Evolutionary conservation across 768 basidiomycete genomes (phyloP).

Genomic region (Gloeopeniophorella convolvens): DNA sequence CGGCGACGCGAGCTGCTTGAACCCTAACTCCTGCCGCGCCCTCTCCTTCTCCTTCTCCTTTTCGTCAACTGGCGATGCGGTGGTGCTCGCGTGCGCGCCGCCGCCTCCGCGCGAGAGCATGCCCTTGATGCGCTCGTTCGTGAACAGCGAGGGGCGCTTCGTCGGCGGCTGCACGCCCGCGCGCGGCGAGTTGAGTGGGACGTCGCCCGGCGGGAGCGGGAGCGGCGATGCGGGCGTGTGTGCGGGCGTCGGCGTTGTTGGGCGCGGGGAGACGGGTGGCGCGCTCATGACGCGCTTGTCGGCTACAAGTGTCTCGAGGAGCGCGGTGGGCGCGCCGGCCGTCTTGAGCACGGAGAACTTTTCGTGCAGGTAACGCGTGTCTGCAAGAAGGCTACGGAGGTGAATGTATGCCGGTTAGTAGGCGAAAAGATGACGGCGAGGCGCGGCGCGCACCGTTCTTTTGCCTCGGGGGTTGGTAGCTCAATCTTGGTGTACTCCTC

Average conservation of each 20-base stretch:
- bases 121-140: slow-evolving; percentile 35
- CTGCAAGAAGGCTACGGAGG: slow-evolving; percentile 60
- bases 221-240: not conserved
- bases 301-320: slow-evolving; percentile 79
- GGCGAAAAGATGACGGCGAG: slow-evolving; percentile 5
- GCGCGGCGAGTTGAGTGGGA: slow-evolving; percentile 10
- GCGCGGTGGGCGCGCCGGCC: slow-evolving; percentile 54
- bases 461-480: slow-evolving; percentile 76
- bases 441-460: slow-evolving; percentile 57
- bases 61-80: not conserved
- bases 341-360: slow-evolving; percentile 72
- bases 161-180: not conserved
- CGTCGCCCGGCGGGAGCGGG: slow-evolving; percentile 10
- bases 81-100: too few relatives aligned
- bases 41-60: too few relatives aligned
- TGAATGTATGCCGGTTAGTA: slow-evolving; percentile 6
- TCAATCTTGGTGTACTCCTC: slow-evolving; percentile 84
- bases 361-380: slow-evolving; percentile 70
- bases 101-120: slow-evolving; percentile 29
- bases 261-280: not conserved
- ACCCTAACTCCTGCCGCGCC: too few relatives aligned
- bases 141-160: slow-evolving; percentile 16
- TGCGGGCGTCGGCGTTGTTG: slow-evolving; percentile 2
- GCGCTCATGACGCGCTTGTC: slow-evolving; percentile 45
- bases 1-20: slow-evolving; percentile 26